A percentile compares a stretch with the other conserved stretches of the same genome.
Conservation (phyloP, 345 rosid genomes). For the Fremontodendron californicum region DNA sequence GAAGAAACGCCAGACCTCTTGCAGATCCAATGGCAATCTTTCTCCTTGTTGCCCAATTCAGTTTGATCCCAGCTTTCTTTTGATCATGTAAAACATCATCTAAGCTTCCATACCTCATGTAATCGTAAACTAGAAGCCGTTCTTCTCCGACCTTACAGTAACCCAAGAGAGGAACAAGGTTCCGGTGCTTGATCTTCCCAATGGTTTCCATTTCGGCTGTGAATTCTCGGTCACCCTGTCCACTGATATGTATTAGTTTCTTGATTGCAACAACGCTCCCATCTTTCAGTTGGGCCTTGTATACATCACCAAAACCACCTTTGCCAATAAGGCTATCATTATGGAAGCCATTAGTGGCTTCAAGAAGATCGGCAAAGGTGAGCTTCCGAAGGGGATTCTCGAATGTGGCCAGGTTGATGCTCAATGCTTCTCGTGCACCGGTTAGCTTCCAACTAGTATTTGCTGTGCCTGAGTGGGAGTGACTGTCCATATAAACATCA, state of each 20-base stretch:
- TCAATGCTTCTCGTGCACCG: conserved; percentile 63
- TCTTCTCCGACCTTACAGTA: conserved; percentile 91
- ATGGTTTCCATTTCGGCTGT: conserved; percentile 97
- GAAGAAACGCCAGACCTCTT: conserved; percentile 82
- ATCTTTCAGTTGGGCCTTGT: conserved; percentile 83
- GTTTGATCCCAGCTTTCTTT: conserved; percentile 59
- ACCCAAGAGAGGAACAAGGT: conserved; percentile 88
- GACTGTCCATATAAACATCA: conserved; percentile 59
- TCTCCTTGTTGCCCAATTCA: conserved; percentile 78
- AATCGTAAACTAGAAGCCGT: conserved; percentile 87
- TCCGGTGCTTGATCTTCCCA: conserved; percentile 88
- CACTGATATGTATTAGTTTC: conserved; percentile 85
- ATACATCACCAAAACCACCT: conserved; percentile 97
- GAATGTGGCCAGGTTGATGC: conserved; percentile 77
- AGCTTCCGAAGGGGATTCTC: conserved; percentile 81
- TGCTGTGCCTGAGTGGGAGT: conserved; percentile 59
- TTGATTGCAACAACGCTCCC: conserved; percentile 89
- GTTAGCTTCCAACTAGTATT: conserved; percentile 78
- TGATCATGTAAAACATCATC: conserved; percentile 81
- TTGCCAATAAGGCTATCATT: conserved; percentile 81
- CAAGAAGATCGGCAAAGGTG: conserved; percentile 89
- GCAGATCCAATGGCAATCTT: conserved; percentile 92
- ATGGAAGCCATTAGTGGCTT: conserved; percentile 88
- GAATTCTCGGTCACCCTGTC: conserved; percentile 96
- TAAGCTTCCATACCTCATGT: conserved; percentile 88